Conservation (phyloP, 2,329 filamentous ascomycete species). For the Pseudomassariella vexata region DNA sequence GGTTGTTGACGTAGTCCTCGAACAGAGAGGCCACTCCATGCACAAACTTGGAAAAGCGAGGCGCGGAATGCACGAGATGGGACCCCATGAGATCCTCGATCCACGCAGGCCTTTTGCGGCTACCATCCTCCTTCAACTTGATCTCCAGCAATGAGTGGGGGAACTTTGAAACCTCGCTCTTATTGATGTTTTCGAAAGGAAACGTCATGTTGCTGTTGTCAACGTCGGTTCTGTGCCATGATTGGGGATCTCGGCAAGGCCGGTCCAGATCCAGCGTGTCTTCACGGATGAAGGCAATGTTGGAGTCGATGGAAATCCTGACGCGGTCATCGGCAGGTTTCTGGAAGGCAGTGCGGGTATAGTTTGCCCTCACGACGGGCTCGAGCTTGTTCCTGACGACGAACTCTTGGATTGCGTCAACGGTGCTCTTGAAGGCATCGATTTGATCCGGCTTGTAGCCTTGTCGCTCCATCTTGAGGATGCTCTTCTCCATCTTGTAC, state of each 20-base stretch:
- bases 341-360: conserved; percentile 91
- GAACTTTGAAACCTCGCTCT: conserved; percentile 86
- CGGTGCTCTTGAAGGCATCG: conserved; percentile 63
- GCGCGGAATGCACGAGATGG: conserved; percentile 83
- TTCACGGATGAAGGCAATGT: conserved; percentile 80
- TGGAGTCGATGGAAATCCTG: conserved; percentile 87
- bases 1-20: conserved; percentile 90
- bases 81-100: conserved; percentile 87
- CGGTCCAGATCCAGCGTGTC: conserved; percentile 72
- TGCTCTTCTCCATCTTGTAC: conserved; percentile 86
- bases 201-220: conserved; percentile 78
- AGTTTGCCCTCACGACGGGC: conserved; percentile 86
- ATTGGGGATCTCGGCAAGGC: conserved; percentile 80
- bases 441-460: conserved; percentile 62
- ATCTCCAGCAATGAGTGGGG: conserved; percentile 90
- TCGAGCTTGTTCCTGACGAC: conserved; percentile 72
- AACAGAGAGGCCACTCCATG: conserved; percentile 89
- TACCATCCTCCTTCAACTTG: conserved; percentile 67
- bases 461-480: conserved; percentile 79
- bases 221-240: conserved; percentile 91
- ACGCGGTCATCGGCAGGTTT: conserved; percentile 88
- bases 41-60: conserved; percentile 93
- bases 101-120: conserved; percentile 73
- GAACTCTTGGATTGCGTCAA: conserved; percentile 73
- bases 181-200: conserved; percentile 80